Evolutionary conservation across 768 basidiomycete genomes (phyloP), one percentile per base, ranked within the genome.

Genomic region (Xerocomellus chrysenteron): DNA sequence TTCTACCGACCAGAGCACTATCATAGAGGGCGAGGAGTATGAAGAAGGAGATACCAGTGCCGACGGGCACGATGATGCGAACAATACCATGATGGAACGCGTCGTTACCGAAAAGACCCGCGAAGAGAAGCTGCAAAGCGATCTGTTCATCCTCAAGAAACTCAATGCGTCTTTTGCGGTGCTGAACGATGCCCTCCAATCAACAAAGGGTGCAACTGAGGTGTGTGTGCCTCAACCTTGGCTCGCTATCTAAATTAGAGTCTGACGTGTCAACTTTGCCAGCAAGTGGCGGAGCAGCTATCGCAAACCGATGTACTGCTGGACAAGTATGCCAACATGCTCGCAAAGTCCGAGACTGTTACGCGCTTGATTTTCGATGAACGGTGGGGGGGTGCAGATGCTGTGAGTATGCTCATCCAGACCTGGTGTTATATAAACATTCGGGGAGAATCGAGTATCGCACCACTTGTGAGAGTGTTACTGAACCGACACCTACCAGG

Each of bases 111-210:
- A 72, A 37, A 76, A 72, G 57, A 64, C 75, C 47, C 77, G 84
- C 44, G 88, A 92, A 65, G 90, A 91, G 55, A 89, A 86, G 67
- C 73, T 92, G 35, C 85, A 86, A 59, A 83, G 81, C 62, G 90
- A 92, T 70, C 66, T 90, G 13, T 84, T 87, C 66, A 78, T 89
- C 55, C 74, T 92, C 61, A 84, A 76, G 68, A 89, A 89, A 67
- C 70, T 92, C 17, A 92, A 92, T 63, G 71, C 82, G 13, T 79
- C 87, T 5, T 87, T 92, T 59, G 80, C 85, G 14, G 63, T 78
- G 45, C 87, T 88, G 65, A 86, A 85, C 57, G 85, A 88, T 28
- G 86, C 88, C 10, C 70, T 92, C 55, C 75, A 76, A 33, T 82
- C 82, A 51, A 80, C 85, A 3, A 82, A 82, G 60, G 80, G 83